Percentiles rank a stretch among this genome's conserved stretches.
phyloP scores from a whole-genome alignment of 2,329 filamentous ascomycete species.

The Periconia sp. region DNA sequence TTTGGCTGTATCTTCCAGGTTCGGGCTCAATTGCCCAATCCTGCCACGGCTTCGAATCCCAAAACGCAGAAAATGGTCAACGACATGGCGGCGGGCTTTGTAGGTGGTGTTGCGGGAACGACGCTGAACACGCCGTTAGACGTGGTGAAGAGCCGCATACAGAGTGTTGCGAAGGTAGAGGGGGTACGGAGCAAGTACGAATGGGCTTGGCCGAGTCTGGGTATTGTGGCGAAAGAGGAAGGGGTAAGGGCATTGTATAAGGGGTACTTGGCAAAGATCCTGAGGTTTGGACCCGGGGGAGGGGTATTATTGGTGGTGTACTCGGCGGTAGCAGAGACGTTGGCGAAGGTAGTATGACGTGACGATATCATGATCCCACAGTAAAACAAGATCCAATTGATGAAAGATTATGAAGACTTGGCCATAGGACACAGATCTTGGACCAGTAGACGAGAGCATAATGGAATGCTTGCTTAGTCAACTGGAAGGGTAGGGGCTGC shows the following conservation, averaged over 20 bases:
- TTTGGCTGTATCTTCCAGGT: conserved; percentile 42
- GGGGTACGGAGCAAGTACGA: conserved; percentile 33
- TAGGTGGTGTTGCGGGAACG: conserved; percentile 35
- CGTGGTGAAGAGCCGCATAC: conserved; percentile 40
- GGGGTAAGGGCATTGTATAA: conserved; percentile 36
- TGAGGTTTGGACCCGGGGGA: conserved; percentile 38
- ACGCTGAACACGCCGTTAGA: conserved; percentile 39
- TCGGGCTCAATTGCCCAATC: conserved; percentile 26
- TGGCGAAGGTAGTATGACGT: conserved; percentile 15
- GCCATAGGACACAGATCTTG: too few species aligned
- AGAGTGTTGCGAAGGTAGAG: conserved; percentile 34
- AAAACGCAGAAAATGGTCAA: conserved; percentile 33
- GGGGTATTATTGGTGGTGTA: conserved; percentile 38
- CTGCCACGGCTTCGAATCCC: conserved; percentile 16
- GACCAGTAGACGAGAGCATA: too few species aligned
- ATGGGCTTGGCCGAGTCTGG: conserved; percentile 38
- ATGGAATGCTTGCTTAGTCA: too few species aligned
- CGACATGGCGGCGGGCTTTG: conserved; percentile 35
- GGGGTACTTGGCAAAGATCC: conserved; percentile 37
- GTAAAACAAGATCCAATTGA: too few species aligned
- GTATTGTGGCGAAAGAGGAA: conserved; percentile 33
- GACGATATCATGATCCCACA: neutral
- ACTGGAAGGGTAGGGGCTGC: too few species aligned
- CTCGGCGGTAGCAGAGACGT: conserved; percentile 30
- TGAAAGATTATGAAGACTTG: too few species aligned